These are phyloP conservation scores for Suhomyces xylopsoci DNA, from an alignment of 805 yeast genomes.

Conservation along the genomic window DNA sequence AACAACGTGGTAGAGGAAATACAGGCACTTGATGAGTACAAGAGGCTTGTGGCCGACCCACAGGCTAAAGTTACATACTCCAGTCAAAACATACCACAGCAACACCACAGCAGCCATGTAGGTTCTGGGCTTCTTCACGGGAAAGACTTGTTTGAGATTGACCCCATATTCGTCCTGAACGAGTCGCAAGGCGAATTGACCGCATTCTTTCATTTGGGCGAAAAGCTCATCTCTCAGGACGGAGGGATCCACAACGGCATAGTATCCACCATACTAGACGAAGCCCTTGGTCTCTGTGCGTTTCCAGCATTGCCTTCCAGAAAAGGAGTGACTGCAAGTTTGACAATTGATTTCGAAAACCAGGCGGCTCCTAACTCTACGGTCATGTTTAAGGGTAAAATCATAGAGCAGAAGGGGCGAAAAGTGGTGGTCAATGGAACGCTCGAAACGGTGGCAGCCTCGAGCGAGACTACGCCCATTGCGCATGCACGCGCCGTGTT, in stretches of 20 bases:
- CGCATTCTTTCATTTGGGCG: slow-evolving; percentile 71
- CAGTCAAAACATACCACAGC: slow-evolving; percentile 16
- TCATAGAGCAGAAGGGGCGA: slow-evolving; percentile 66
- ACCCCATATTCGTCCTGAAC: slow-evolving; percentile 66
- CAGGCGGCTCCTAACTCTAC: slow-evolving; percentile 63
- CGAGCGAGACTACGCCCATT: slow-evolving; percentile 26
- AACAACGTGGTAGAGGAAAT: slow-evolving; percentile 18
- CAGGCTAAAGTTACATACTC: slow-evolving; percentile 10
- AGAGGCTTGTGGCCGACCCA: slow-evolving; percentile 14
- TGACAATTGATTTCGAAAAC: slow-evolving; percentile 61
- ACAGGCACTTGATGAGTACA: slow-evolving; percentile 16
- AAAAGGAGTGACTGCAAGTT: slow-evolving; percentile 84
- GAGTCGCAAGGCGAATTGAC: slow-evolving; percentile 49
- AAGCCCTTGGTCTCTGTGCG: slow-evolving; percentile 81
- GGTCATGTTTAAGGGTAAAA: slow-evolving; percentile 65
- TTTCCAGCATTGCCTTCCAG: slow-evolving; percentile 75
- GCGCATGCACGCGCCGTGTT: slow-evolving; percentile 69
- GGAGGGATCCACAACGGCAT: slow-evolving; percentile 82
- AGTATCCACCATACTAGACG: slow-evolving; percentile 76
- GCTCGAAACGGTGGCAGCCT: slow-evolving; percentile 48
- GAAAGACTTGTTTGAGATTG: slow-evolving; percentile 63
- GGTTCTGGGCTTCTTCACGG: slow-evolving; percentile 73
- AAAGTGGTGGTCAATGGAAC: slow-evolving; percentile 76
- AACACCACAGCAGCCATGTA: slow-evolving; percentile 43
- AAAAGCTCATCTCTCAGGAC: slow-evolving; percentile 59